Evolutionary conservation across 345 rosid genomes (phyloP), one percentile per base, ranked within the genome.

Genomic region (Raphanus sativus): DNA sequence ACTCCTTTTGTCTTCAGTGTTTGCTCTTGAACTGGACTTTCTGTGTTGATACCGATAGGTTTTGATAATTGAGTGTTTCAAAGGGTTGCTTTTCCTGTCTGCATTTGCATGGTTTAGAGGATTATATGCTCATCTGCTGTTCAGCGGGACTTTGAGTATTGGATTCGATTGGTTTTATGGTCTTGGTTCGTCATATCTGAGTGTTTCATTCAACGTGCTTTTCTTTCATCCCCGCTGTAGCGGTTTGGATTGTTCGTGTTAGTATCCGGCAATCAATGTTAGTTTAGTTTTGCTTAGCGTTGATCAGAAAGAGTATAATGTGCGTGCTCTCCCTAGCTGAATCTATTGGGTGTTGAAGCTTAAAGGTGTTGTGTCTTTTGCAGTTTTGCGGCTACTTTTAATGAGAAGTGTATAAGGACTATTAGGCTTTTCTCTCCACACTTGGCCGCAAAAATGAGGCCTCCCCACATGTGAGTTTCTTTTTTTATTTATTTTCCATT

Each of bases 391-490:
- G 89, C 89, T 82, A 89, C 87, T 80, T 95, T 95, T 85, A 87
- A 87, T 61, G 99, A 92, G 84, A 95, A 92, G 82, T 89, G 86
- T 45, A 87, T 90, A 26, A 89, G 98, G 84, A 89, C 88, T 30
- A 88, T 90, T 72, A 90, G 99, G 83, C 97, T 86, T 76, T 84
- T 95, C 83, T 95, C 97, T 69, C 99, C 99, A 58, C 98, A 89
- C 81, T 63, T 95, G 81, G 99, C 99, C 45, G 98, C 94, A 70
- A 94, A 92, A 82, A 89, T 94, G 99, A 90, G 99, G 78, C 98
- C 97, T 76, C 91, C 97, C 48, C 96, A 85, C 67, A 90, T 89
- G 97, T 92, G 77, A 83, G 96, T 83, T 67, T 28, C 16, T 65
- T 71, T 69, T 3, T 38, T 0, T 6, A 10, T 4, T 38, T 54